These are phyloP conservation scores for Choanephora cucurbitarum DNA, from an alignment of 371 early-diverging fungal species.

Conservation along the genomic window DNA sequence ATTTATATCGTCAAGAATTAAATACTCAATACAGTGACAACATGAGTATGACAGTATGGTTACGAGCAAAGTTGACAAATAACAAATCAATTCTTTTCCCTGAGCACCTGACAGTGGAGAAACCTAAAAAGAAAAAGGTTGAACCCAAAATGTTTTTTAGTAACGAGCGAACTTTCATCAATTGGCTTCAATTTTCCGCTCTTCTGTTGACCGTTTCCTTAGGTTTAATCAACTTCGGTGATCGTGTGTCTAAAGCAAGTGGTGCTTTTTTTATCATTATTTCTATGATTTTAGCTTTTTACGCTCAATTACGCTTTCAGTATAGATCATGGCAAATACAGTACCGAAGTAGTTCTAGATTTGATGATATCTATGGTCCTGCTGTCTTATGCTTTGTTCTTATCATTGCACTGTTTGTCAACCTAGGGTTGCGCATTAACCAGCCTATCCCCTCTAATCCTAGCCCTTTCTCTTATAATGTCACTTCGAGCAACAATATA, in stretches of 20 bases:
- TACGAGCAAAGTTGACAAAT: conserved; percentile 9
- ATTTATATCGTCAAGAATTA: too few species aligned
- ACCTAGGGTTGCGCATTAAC: conserved; percentile 50
- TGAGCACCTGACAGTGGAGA: background rate
- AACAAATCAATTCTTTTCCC: conserved; percentile 3
- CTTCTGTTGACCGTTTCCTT: conserved; percentile 71
- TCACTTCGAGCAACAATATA: background rate
- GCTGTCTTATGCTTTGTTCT: conserved; percentile 75
- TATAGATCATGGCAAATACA: conserved; percentile 78
- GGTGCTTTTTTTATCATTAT: conserved; percentile 72
- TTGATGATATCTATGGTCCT: conserved; percentile 66
- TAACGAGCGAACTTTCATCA: conserved; percentile 97
- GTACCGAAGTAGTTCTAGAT: conserved; percentile 49
- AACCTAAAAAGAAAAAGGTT: conserved; percentile 50
- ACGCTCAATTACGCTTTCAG: conserved; percentile 80
- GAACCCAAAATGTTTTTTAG: conserved; percentile 99
- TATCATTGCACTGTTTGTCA: conserved; percentile 73
- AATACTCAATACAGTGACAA: background rate
- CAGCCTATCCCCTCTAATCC: conserved; percentile 22
- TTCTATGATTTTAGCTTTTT: conserved; percentile 65
- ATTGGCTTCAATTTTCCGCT: conserved; percentile 78
- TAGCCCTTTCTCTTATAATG: conserved; percentile 11
- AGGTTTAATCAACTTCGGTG: conserved; percentile 83
- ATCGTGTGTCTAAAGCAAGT: conserved; percentile 61
- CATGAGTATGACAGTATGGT: conserved; percentile 14